phyloP scores from a whole-genome alignment of 2,329 filamentous ascomycete species.

The Claviceps digitariae region DNA sequence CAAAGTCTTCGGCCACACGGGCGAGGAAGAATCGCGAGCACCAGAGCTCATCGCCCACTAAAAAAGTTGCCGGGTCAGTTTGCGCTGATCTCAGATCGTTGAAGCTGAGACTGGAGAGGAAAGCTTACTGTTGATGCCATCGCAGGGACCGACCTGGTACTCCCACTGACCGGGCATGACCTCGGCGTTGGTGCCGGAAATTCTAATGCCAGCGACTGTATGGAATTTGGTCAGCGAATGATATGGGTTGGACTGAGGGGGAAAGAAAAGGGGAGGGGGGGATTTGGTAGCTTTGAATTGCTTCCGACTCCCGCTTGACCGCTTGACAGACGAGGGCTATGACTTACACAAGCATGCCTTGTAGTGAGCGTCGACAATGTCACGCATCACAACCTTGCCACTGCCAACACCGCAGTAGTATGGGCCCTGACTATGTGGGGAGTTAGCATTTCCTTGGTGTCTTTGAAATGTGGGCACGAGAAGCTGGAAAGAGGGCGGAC shows the following conservation, averaged over 20 bases:
- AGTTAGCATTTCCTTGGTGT: not conserved
- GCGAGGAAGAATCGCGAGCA: slow-evolving; percentile 67
- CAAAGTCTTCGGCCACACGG: slow-evolving; percentile 92
- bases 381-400: slow-evolving; percentile 94
- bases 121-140: slow-evolving; percentile 65
- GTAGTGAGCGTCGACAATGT: slow-evolving; percentile 68
- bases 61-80: not conserved
- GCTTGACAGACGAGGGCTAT: too few species aligned
- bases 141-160: slow-evolving; percentile 87
- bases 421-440: slow-evolving; percentile 20
- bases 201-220: slow-evolving; percentile 63
- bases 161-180: slow-evolving; percentile 89
- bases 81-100: not conserved
- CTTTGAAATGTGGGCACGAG: not conserved
- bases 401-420: slow-evolving; percentile 81
- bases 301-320: too few species aligned
- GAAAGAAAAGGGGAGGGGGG: not conserved
- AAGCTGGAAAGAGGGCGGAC: not conserved
- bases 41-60: slow-evolving; percentile 92
- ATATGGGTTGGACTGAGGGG: not conserved
- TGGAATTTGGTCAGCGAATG: not conserved
- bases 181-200: slow-evolving; percentile 97
- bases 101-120: not conserved
- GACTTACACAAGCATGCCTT: slow-evolving; percentile 51
- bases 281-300: not conserved